Base-by-base conservation (phyloP, 495 filamentous ascomycete species). In the Lasiosphaeris hirsuta region DNA sequence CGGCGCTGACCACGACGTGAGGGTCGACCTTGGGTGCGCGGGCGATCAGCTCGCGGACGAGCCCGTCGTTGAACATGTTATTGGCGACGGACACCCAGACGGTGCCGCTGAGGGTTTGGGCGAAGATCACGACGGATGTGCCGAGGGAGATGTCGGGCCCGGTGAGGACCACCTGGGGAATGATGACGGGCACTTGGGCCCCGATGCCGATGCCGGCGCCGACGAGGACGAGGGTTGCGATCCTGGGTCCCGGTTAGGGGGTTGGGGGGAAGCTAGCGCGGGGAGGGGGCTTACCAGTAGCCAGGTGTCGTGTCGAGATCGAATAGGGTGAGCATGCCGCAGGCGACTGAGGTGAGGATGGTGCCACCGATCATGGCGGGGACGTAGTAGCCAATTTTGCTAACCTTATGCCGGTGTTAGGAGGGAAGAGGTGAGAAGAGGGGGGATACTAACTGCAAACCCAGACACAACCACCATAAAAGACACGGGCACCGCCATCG, bases 191-290 rank as follows among this genome's bases (percentile, higher is more conserved):
- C 60, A 81, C 79, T 61, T 88, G 86, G 67, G 82, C 73, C 13
- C 84, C 84, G 1, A 81, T 62, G 1, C 86, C 87, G 3, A 86
- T 57, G n/a, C 86, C 85, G 1, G 81, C 58, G 30, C 87, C 87
- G 53, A 74, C 81, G 15, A 89, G 47, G 51, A 86, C 66, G 57
- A 88, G 83, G 58, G 82, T 84, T 7, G 80, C 82, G 44, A 87
- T 84, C 86, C 85, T 88, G 17, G 67, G 66, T n/a, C 0, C 3
- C 8, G 9, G 69, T 0, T 71, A 42, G 23, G 35, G 41, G 13
- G 2, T 19, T 4, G 40, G 13, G 17, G 19, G n/a, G 0, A 8
- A 7, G 8, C 2, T 7, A 44, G 10, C n/a, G 19, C n/a, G 15
- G 7, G 18, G 15, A 8, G 51, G 51, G 0, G 40, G 74, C 61